Evolutionary conservation across 2,329 filamentous ascomycete genomes (phyloP).

Genomic region (Apiospora koreana): DNA sequence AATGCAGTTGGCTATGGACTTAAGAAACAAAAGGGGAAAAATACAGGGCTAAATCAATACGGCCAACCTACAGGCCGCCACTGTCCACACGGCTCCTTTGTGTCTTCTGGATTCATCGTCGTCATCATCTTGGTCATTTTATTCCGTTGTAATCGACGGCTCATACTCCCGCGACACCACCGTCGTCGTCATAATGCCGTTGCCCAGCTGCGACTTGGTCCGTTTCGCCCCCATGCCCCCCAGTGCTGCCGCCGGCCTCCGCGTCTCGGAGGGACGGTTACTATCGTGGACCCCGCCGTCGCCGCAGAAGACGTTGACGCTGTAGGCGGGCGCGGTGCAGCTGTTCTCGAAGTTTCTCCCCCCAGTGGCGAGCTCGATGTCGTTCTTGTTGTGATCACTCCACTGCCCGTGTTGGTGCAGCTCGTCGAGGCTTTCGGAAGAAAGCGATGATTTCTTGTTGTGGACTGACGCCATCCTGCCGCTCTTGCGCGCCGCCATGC

Average conservation of each 20-base stretch:
- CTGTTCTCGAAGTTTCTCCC: not conserved
- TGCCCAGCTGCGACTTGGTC: not conserved
- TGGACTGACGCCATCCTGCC: not conserved
- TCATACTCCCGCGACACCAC: conserved; percentile 7
- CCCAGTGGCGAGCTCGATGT: conserved; percentile 1
- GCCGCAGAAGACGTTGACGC: conserved; percentile 3
- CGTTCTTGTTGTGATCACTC: not conserved
- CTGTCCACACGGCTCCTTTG: not conserved
- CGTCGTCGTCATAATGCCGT: conserved; percentile 9
- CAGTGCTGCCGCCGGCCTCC: not conserved
- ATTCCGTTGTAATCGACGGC: not conserved
- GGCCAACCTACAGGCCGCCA: too few relatives aligned
- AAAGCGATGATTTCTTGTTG: not conserved
- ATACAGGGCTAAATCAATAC: not conserved
- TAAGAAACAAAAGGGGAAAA: not conserved
- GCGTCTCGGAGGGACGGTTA: not conserved
- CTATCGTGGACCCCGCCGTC: not conserved
- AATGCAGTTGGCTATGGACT: not conserved
- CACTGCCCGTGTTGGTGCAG: not conserved
- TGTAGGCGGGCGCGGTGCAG: not conserved
- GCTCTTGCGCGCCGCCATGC: not conserved
- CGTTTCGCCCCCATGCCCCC: not conserved
- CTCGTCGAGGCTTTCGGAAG: conserved; percentile 9
- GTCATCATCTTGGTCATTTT: not conserved
- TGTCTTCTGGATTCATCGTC: not conserved